Conservation (phyloP, 2,329 filamentous ascomycete genomes). For the Aspergillus eucalypticola region DNA sequence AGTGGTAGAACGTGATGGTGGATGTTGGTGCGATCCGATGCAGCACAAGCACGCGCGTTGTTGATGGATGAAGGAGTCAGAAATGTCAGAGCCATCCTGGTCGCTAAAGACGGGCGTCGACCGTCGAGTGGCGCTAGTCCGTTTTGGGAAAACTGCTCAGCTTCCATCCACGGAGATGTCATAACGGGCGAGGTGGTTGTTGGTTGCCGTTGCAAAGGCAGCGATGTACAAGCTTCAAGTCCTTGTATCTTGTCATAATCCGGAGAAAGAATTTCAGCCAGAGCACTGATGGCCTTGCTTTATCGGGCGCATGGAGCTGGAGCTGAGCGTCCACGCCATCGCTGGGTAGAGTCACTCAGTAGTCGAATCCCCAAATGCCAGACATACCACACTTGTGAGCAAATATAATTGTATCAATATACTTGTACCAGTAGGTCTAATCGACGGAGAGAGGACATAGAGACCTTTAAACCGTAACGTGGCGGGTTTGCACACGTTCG, state of each 20-base stretch:
- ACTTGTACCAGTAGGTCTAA: neutral
- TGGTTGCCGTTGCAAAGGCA: neutral
- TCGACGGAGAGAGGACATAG: neutral
- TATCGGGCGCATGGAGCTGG: neutral
- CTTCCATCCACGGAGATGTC: conserved; percentile 17
- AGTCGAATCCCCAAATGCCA: neutral
- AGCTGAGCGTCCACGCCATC: conserved; percentile 3
- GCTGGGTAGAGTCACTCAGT: conserved; percentile 14
- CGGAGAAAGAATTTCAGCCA: neutral
- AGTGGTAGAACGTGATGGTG: conserved; percentile 27
- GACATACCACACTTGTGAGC: neutral
- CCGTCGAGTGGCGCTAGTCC: conserved; percentile 37
- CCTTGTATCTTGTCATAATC: neutral
- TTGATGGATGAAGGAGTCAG: conserved; percentile 47
- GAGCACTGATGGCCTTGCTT: neutral
- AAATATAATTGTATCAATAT: neutral
- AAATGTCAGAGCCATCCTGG: conserved; percentile 40
- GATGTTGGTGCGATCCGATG: conserved; percentile 32
- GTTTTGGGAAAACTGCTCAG: conserved; percentile 31
- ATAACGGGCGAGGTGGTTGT: conserved; percentile 12
- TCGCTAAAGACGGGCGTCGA: conserved; percentile 39
- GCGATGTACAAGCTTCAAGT: neutral
- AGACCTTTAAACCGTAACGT: conserved; percentile 8
- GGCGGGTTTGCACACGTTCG: conserved; percentile 12
- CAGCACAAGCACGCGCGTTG: conserved; percentile 38